Evolutionary conservation across 768 basidiomycete genomes (phyloP).

Genomic region (Podaxis sp.): DNA sequence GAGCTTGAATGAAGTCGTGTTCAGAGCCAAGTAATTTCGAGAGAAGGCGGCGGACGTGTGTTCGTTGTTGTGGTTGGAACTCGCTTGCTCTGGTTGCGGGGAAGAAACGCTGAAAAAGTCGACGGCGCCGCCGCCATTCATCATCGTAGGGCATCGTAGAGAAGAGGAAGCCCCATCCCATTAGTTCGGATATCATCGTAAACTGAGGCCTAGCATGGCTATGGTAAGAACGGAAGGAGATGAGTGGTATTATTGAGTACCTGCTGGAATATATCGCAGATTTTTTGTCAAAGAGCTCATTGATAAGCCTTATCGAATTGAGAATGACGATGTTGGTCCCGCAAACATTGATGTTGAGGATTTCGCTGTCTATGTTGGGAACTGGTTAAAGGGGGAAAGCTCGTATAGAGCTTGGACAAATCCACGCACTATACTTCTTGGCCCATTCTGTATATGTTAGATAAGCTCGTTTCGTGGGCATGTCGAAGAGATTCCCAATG

Average conservation of each 20-base stretch:
- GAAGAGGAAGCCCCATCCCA: slow-evolving; percentile 35
- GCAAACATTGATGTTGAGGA: slow-evolving; percentile 13
- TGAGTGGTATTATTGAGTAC: background rate
- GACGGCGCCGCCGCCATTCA: slow-evolving; percentile 34
- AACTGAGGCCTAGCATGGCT: slow-evolving; percentile 16
- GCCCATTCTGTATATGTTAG: slow-evolving; percentile 8
- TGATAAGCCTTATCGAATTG: slow-evolving; percentile 37
- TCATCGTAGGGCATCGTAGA: slow-evolving; percentile 35
- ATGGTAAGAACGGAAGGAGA: background rate
- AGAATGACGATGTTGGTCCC: slow-evolving; percentile 35
- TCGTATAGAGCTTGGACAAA: background rate
- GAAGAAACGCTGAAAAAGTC: slow-evolving; percentile 35
- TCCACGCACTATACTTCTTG: slow-evolving; percentile 10
- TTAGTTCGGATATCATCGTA: slow-evolving; percentile 23
- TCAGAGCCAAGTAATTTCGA: slow-evolving; percentile 29
- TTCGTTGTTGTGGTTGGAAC: slow-evolving; percentile 3
- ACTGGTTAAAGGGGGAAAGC: background rate
- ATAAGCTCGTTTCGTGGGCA: slow-evolving; percentile 6
- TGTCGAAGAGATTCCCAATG: slow-evolving; percentile 10
- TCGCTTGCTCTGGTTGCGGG: slow-evolving; percentile 17
- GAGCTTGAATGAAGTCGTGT: slow-evolving; percentile 25
- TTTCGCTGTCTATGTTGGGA: slow-evolving; percentile 10
- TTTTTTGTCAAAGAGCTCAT: slow-evolving; percentile 40
- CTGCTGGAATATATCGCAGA: slow-evolving; percentile 38
- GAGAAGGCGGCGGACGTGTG: slow-evolving; percentile 3